Evolutionary conservation across 2,329 filamentous ascomycete genomes (phyloP).

Genomic region (Colletotrichum ledebouriae): DNA sequence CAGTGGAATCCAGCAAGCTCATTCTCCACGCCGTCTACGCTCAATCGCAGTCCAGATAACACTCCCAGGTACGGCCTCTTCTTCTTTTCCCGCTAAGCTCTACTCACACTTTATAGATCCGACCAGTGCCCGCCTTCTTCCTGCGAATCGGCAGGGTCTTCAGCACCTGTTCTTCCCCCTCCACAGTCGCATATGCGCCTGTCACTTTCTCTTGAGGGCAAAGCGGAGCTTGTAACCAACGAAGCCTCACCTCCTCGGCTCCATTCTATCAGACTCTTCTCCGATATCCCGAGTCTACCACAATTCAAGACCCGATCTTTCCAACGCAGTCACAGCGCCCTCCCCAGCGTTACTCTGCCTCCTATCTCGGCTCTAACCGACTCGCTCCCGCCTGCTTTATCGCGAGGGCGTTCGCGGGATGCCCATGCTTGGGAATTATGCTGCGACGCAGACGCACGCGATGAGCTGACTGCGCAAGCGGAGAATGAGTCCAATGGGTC

Average conservation of each 20-base stretch:
- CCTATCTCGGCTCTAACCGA: constrained; percentile 67
- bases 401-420: constrained; percentile 84
- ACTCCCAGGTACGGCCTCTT: constrained; percentile 58
- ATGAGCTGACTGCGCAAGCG: constrained; percentile 83
- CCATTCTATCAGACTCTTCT: constrained; percentile 63
- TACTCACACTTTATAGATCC: constrained; percentile 51
- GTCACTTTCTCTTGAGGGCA: constrained; percentile 88
- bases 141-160: constrained; percentile 57
- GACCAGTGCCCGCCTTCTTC: constrained; percentile 60
- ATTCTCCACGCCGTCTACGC: constrained; percentile 63
- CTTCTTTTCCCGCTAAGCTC: neutral
- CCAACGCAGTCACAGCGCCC: constrained; percentile 79
- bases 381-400: constrained; percentile 67
- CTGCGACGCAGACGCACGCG: constrained; percentile 83
- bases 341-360: constrained; percentile 69
- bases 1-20: constrained; percentile 68
- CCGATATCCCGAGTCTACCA: constrained; percentile 62
- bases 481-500: constrained; percentile 85
- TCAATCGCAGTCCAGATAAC: constrained; percentile 57
- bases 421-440: constrained; percentile 93
- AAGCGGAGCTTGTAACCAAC: constrained; percentile 85
- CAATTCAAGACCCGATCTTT: constrained; percentile 62
- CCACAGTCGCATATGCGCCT: constrained; percentile 74
- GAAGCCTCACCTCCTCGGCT: constrained; percentile 77
- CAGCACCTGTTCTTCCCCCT: constrained; percentile 50